Evolutionary conservation across 1,284 basidiomycete genomes (phyloP), one percentile per base, ranked within the genome.

Genomic region (Apiotrichum sp.): DNA sequence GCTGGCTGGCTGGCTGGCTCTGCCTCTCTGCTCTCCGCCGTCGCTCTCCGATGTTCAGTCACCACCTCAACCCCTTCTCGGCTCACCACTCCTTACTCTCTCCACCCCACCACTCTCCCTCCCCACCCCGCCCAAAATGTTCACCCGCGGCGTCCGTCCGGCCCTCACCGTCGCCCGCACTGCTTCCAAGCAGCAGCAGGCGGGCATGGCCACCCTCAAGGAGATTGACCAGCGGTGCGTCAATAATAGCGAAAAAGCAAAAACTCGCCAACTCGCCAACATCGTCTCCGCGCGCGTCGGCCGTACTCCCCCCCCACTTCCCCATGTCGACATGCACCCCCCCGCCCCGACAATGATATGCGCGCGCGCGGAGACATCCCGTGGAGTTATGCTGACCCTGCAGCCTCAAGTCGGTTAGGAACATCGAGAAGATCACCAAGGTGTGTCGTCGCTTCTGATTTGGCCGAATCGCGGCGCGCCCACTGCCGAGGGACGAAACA

Each of bases 341-440:
- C 36, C 8, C 55, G 10, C 42, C 38, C 46, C 13, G 9, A 13
- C 47, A 14, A 11, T 31, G 38, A 41, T 41, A 29, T 38, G 16
- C 16, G 47, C 38, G 47, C 47, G 38, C 36, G 38, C 47, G 47
- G 39, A 41, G 31, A 3, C 5, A 10, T 11, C 39, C 6, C n/a
- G 14, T 34, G 40, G 10, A 5, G 29, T 58, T 34, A 35, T 50
- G 53, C 45, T 34, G 33, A 44, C 46, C 33, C 29, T 42, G 16
- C 62, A 77, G 75, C 57, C 66, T 78, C 62, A 97, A 98, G 85
- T 96, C 92, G 56, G 95, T 98, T 74, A 84, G 84, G 77, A 98
- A 96, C 81, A 96, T 96, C 74, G 90, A 95, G 83, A 96, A 97
- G 88, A 97, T 96, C 81, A 97, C 93, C 64, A 93, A 95, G 83